phyloP scores from a whole-genome alignment of 2,329 filamentous ascomycete genomes.

The Alternaria ventricosa region DNA sequence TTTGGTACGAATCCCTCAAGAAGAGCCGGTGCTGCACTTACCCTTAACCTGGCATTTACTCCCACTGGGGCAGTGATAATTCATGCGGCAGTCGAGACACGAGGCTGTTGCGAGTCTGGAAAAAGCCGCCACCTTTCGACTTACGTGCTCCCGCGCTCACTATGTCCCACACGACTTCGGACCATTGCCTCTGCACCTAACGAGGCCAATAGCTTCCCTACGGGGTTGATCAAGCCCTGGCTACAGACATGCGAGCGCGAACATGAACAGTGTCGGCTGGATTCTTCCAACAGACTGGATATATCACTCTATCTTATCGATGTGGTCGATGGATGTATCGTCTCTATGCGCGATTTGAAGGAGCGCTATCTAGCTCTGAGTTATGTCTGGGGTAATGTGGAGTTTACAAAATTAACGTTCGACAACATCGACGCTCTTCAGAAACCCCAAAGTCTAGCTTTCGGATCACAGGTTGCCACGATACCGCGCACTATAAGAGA shows the following conservation, averaged over 20 bases:
- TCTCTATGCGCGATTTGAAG: no score
- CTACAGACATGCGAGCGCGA: not conserved
- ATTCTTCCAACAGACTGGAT: not conserved
- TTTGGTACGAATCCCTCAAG: no score
- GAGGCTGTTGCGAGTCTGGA: no score
- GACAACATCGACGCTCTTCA: not conserved
- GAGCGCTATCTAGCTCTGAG: not conserved
- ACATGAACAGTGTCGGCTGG: not conserved
- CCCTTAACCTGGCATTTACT: no score
- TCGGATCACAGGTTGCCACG: not conserved
- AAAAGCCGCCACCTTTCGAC: no score
- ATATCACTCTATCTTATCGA: not conserved
- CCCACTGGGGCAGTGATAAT: no score
- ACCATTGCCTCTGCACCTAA: accelerated
- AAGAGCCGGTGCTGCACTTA: no score
- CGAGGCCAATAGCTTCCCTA: not conserved
- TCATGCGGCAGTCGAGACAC: no score
- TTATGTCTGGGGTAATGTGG: not conserved
- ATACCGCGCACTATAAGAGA: not conserved
- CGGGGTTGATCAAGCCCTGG: not conserved
- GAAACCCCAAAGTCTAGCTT: not conserved
- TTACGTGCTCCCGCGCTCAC: no score
- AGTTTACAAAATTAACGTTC: not conserved
- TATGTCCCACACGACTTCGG: not conserved
- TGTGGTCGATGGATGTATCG: not conserved